A percentile compares a stretch with the other conserved stretches of the same genome.
Conservation (phyloP, 2,329 filamentous ascomycete genomes). For the Aspergillus amoenus region DNA sequence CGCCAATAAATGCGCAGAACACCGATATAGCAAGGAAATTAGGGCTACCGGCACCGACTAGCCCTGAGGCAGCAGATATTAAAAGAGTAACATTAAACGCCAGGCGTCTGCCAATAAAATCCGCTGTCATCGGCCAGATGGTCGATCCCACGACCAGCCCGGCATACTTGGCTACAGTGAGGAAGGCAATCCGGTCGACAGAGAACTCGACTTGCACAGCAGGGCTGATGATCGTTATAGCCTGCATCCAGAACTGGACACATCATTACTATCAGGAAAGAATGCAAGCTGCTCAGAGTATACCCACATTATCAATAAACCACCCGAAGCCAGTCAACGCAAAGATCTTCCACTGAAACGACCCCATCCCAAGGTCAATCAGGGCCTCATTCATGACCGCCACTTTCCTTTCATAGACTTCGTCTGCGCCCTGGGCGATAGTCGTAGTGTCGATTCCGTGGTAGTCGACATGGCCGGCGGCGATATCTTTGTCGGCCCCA, state of each 20-base stretch:
- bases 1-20: conserved; percentile 19
- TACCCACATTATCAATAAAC: conserved; percentile 23
- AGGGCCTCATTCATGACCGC: conserved; percentile 20
- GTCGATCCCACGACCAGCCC: conserved; percentile 16
- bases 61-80: conserved; percentile 18
- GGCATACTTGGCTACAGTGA: conserved; percentile 17
- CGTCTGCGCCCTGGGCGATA: too few relatives aligned
- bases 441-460: too few relatives aligned
- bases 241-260: conserved; percentile 21
- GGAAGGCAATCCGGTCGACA: conserved; percentile 15
- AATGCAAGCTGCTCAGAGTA: too few relatives aligned
- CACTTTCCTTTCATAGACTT: conserved; percentile 3
- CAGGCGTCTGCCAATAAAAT: conserved; percentile 19
- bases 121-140: conserved; percentile 22
- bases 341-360: conserved; percentile 23
- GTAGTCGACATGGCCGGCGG: too few relatives aligned
- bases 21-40: conserved; percentile 26
- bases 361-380: conserved; percentile 21
- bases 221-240: conserved; percentile 19
- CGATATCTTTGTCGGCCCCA: too few relatives aligned
- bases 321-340: conserved; percentile 20
- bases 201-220: conserved; percentile 19
- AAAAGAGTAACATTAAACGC: conserved; percentile 22
- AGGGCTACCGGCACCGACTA: conserved; percentile 23
- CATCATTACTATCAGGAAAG: background rate